Evolutionary conservation across 305 asterid species (phyloP), one percentile per base, ranked within the genome.

Genomic region (Caryopteris hybrid): DNA sequence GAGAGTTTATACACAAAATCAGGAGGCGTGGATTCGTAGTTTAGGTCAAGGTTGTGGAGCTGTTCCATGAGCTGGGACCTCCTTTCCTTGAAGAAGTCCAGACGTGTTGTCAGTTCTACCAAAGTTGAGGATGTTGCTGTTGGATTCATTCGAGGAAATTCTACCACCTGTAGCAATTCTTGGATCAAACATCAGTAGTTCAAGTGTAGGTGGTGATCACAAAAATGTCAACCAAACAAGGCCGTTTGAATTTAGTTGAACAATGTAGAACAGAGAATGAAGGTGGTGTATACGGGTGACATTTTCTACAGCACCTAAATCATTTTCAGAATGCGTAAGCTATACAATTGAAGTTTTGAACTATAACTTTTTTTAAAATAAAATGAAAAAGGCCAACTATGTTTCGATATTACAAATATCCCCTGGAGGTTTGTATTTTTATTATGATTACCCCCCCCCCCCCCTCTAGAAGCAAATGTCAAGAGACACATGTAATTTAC

Each of bases 11-110:
- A 86, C 76, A 81, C 66, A 64, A 81, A 84, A 55, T 91, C 97
- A 8, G 81, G 94, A 41, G 94, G 78, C 27, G 84, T 53, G 31
- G 97, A 72, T 61, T 81, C 92, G 61, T 87, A 79, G 83, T 85
- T 88, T 60, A 87, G 61, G 74, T 93, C 99, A 29, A 93, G 77
- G 80, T 62, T 91, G 73, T 93, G 96, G 68, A 93, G 97, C 59
- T 93, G 99, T 68, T 90, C 99, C 97, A 93, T 93, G 80, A 93
- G 79, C 81, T 93, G 99, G 14, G 99, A 91, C 71, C 99, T 85
- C 73, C 97, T 74, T 71, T 93, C 99, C 86, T 91, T 93, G 81
- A 93, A 93, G 83, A 91, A 93, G 71, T 88, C 99, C 11, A 93
- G 89, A 33, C 96, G 99, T 3, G 99, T 79, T 3, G 96, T 93